These are phyloP conservation scores for Micractinium sp. DNA, from an alignment of 139 green algal genomes.

Conservation along the genomic window DNA sequence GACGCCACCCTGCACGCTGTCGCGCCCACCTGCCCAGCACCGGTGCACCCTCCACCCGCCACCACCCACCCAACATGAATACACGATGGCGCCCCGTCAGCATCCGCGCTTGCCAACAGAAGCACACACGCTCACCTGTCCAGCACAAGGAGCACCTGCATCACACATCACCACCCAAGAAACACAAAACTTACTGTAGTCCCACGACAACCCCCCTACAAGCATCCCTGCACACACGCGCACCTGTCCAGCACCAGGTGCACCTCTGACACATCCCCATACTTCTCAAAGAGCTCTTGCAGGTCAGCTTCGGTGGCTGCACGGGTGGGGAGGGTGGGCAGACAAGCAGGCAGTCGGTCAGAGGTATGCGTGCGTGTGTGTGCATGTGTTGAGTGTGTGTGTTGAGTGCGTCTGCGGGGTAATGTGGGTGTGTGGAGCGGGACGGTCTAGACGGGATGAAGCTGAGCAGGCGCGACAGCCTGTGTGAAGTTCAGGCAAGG, in stretches of 20 bases:
- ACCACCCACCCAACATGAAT: too few species aligned
- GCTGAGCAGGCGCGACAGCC: background rate
- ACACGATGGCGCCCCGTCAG: too few species aligned
- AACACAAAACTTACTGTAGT: too few species aligned
- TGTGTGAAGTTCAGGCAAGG: background rate
- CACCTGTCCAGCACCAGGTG: slow-evolving; percentile 91
- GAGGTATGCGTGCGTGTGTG: background rate
- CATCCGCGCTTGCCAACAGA: too few species aligned
- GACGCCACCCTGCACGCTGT: too few species aligned
- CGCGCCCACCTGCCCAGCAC: background rate
- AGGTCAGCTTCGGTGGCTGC: slow-evolving; percentile 89
- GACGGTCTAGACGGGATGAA: background rate
- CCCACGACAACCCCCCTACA: too few species aligned
- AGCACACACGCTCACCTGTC: background rate
- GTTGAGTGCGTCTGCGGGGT: background rate
- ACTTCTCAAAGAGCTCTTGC: slow-evolving; percentile 70
- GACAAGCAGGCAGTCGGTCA: background rate
- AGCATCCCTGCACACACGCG: background rate
- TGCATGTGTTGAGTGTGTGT: too few species aligned
- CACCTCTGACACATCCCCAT: slow-evolving; percentile 85
- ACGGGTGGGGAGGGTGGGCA: background rate
- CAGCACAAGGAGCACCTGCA: background rate
- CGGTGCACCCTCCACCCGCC: too few species aligned
- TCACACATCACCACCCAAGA: too few species aligned
- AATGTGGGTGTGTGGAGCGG: too few species aligned